A percentile compares a stretch with the other conserved stretches of the same genome.
Evolutionary conservation across 352 stramenopile species (phyloP).

Genomic region (Pythium brachiatum): DNA sequence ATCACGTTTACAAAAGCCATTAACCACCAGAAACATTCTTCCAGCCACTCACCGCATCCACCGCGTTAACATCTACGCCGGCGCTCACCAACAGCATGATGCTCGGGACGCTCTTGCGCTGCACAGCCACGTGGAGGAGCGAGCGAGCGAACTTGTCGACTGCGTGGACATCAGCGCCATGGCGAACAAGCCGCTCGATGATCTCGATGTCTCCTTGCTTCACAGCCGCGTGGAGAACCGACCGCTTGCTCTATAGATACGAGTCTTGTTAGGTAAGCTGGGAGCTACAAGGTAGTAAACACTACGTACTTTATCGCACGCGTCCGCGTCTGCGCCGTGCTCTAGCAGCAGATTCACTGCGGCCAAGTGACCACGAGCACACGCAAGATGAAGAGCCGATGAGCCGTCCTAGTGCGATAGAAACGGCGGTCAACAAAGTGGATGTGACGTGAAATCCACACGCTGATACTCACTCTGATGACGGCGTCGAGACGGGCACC

Average conservation of each 20-base stretch:
- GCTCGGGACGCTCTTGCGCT: conserved; percentile 12
- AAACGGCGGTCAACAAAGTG: background rate
- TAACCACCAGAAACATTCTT: background rate
- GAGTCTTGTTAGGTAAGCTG: background rate
- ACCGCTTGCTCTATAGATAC: background rate
- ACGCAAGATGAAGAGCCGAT: conserved; percentile 12
- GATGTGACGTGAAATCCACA: background rate
- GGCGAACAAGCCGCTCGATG: conserved; percentile 13
- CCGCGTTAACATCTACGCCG: conserved; percentile 11
- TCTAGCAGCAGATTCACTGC: conserved; percentile 11
- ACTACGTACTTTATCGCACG: conserved; percentile 9
- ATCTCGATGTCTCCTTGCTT: conserved; percentile 3
- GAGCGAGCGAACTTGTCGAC: conserved; percentile 20
- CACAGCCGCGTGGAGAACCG: conserved; percentile 3
- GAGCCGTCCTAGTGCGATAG: conserved; percentile 12
- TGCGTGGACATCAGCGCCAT: conserved; percentile 8
- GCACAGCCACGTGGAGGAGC: conserved; percentile 18
- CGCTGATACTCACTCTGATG: background rate
- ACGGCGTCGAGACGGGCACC: conserved; percentile 3
- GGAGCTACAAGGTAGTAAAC: background rate
- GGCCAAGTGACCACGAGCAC: conserved; percentile 7
- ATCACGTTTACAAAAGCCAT: background rate
- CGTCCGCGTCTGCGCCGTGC: conserved; percentile 5
- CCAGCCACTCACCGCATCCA: conserved; percentile 10
- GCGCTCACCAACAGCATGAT: conserved; percentile 12